Conservation (phyloP, 305 asterid genomes). For the Stenogyne calaminthoides region DNA sequence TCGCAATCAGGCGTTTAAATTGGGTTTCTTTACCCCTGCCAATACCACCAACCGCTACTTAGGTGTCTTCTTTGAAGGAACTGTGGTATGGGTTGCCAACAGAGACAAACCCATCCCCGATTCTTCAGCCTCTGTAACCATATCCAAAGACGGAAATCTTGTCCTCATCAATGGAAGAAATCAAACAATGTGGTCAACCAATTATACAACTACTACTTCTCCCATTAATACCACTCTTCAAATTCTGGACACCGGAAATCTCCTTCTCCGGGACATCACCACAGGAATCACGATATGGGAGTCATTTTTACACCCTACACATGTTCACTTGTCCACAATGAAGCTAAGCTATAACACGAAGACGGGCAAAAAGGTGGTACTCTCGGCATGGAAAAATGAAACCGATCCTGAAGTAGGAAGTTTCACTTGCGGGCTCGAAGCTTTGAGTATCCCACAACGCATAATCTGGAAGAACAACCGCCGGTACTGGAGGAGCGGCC, state of each 20-base stretch:
- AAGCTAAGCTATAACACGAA: slow-evolving; percentile 18
- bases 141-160: slow-evolving; percentile 29
- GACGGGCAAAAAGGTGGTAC: slow-evolving; percentile 22
- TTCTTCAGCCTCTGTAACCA: slow-evolving; percentile 22
- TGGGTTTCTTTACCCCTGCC: slow-evolving; percentile 32
- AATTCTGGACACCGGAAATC: background rate
- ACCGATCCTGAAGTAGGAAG: slow-evolving; percentile 37
- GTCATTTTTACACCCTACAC: slow-evolving; percentile 31
- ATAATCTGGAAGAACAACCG: slow-evolving; percentile 32
- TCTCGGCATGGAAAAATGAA: slow-evolving; percentile 34
- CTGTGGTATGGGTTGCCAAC: slow-evolving; percentile 39
- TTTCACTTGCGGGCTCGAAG: slow-evolving; percentile 32
- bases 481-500: slow-evolving; percentile 42
- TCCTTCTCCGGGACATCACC: background rate
- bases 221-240: slow-evolving; percentile 13
- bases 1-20: background rate
- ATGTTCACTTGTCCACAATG: slow-evolving; percentile 26
- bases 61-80: background rate
- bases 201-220: background rate
- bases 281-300: slow-evolving; percentile 39
- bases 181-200: slow-evolving; percentile 32
- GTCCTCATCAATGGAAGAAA: slow-evolving; percentile 5
- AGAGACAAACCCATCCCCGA: slow-evolving; percentile 32
- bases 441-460: slow-evolving; percentile 17
- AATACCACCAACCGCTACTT: too few species aligned